Evolutionary conservation across 768 basidiomycete genomes (phyloP), one percentile per base, ranked within the genome.

Genomic region (Mycena galopus): DNA sequence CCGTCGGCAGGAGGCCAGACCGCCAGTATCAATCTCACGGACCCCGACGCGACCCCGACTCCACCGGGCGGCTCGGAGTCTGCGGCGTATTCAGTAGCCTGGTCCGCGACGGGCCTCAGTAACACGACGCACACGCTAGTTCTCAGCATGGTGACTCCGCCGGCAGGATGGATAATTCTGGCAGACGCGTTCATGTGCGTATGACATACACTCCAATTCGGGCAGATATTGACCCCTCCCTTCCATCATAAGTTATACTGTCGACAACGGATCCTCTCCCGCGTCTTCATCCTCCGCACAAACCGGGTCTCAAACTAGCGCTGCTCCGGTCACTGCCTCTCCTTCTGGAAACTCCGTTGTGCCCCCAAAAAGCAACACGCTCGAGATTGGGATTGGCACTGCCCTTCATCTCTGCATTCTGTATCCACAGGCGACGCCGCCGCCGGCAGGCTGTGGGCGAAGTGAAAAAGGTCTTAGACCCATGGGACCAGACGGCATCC

Each of bases 11-110:
- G n/a, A n/a, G 81, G 80, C n/a, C 75, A 80, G 17, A 30, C 51
- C 5, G 65, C 78, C 1, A 77, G 84, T 44, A 76, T 87, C 55
- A 83, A 87, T 74, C 80, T 87, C 21, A 71, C 73, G 8, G 73
- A 75, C 42, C 69, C 66, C 4, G 1, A 44, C 14, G 69, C 70
- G 0, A 56, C 73, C 2, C 25, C 69, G 3, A 65, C 73, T 0
- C 12, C 44, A 0, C 6, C 19, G 0, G 70, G 73, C 11, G 69
- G 69, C 0, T 65, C 69, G 3, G 69, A 71, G 44, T 69, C 70
- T 4, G 69, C 73, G 30, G 21, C 14, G n/a, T 68, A 3, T 35
- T 65, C 66, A 0, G 66, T 71, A 7, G 62, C 39, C 4, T 74
- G 73, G 73, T 51, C 42, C 0, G 65, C 66, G 2, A 60, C 65